A percentile compares a stretch with the other conserved stretches of the same genome.
These are phyloP conservation scores for Falciphora oryzae DNA, from an alignment of 2,329 filamentous ascomycete species.

Conservation along the genomic window DNA sequence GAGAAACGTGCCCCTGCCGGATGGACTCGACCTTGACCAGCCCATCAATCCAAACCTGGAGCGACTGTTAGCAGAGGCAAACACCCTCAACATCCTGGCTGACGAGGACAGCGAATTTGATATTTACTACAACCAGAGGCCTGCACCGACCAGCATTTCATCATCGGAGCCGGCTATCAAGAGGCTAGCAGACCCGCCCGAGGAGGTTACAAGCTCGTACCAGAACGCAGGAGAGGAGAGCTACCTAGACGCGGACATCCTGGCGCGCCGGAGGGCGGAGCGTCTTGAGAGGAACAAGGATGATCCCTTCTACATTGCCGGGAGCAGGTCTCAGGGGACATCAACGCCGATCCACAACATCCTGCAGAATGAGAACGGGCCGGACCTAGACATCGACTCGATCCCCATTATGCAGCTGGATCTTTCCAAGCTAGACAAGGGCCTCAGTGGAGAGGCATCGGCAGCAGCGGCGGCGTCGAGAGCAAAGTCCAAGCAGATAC, in stretches of 20 bases:
- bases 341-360: slow-evolving; percentile 78
- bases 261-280: slow-evolving; percentile 69
- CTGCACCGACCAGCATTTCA: slow-evolving; percentile 43
- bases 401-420: slow-evolving; percentile 95
- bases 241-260: slow-evolving; percentile 66
- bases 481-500: slow-evolving; percentile 40
- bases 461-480: slow-evolving; percentile 21
- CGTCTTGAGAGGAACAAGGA: slow-evolving; percentile 78
- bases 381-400: slow-evolving; percentile 81
- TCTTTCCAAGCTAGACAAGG: slow-evolving; percentile 49
- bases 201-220: slow-evolving; percentile 47
- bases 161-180: slow-evolving; percentile 50
- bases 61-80: slow-evolving; percentile 56
- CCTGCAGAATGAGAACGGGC: slow-evolving; percentile 63
- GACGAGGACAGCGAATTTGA: slow-evolving; percentile 63
- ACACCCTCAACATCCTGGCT: slow-evolving; percentile 40
- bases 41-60: slow-evolving; percentile 74
- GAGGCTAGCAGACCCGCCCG: slow-evolving; percentile 39
- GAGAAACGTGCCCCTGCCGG: slow-evolving; percentile 74
- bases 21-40: slow-evolving; percentile 70
- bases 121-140: slow-evolving; percentile 56
- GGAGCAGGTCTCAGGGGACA: slow-evolving; percentile 44
- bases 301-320: slow-evolving; percentile 86
- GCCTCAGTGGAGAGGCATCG: slow-evolving; percentile 19
- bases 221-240: slow-evolving; percentile 54